Percentiles rank a stretch among this genome's conserved stretches.
Conservation (phyloP, 352 stramenopile species). For the Pseudoperonospora humuli region DNA sequence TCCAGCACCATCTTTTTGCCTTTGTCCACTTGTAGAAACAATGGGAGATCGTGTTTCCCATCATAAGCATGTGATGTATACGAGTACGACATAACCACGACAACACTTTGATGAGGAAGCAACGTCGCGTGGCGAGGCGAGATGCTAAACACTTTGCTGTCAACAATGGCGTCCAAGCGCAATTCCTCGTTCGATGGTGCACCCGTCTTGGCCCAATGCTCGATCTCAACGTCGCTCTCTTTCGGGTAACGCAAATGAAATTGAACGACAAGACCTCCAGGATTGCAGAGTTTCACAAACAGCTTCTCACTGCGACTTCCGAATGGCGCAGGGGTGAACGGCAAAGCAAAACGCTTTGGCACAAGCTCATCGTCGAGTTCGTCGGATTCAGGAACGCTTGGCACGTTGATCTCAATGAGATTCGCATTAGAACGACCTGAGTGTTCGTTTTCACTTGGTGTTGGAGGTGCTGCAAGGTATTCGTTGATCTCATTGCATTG, state of each 20-base stretch:
- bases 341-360: not conserved
- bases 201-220: conserved; percentile 88
- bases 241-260: conserved; percentile 87
- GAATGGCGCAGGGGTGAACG: no score
- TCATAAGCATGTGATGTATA: no score
- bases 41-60: no score
- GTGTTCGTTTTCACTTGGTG: not conserved
- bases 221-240: conserved; percentile 88
- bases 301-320: conserved; percentile 73
- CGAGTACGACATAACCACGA: no score
- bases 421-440: not conserved
- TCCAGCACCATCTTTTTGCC: no score
- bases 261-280: conserved; percentile 71
- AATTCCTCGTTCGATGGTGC: conserved; percentile 81
- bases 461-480: conserved; percentile 52
- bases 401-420: not conserved
- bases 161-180: no score
- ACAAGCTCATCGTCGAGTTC: not conserved
- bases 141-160: no score
- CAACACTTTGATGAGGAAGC: no score
- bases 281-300: conserved; percentile 81
- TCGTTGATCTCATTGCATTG: conserved; percentile 1
- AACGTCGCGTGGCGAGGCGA: no score
- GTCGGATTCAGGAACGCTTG: not conserved
- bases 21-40: no score